Evolutionary conservation across 495 filamentous ascomycete genomes (phyloP).

Genomic region (Xylaria nigripes): DNA sequence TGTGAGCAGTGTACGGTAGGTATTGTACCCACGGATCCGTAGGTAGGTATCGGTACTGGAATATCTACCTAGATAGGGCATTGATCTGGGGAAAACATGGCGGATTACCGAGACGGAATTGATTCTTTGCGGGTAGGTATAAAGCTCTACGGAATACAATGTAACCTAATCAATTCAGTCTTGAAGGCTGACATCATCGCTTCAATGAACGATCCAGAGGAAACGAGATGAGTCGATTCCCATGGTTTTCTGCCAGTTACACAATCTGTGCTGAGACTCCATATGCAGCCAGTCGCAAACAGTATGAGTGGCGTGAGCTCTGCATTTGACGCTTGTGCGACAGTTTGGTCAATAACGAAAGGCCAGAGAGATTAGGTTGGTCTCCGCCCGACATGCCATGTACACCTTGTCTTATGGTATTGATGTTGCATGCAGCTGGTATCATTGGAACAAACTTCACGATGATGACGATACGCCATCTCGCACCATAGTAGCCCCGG

Average conservation of each 20-base stretch:
- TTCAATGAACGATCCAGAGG: neutral
- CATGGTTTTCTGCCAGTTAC: neutral
- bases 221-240: neutral
- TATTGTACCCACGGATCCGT: no score
- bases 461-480: slow-evolving; percentile 3
- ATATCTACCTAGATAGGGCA: no score
- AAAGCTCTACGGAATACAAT: no score
- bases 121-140: neutral
- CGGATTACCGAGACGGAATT: neutral
- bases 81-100: neutral
- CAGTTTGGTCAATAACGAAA: neutral
- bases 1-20: no score
- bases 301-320: slow-evolving; percentile 6
- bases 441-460: slow-evolving; percentile 6
- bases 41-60: no score
- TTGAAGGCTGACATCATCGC: neutral
- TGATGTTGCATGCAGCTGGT: neutral
- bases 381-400: no score
- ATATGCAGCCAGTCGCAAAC: slow-evolving; percentile 12
- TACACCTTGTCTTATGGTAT: neutral
- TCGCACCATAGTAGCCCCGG: neutral
- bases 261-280: neutral
- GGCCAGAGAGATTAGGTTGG: neutral
- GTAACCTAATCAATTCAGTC: no score
- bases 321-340: neutral